Evolutionary conservation across 306 rosid species (phyloP).

Genomic region (Vigna trinervia): DNA sequence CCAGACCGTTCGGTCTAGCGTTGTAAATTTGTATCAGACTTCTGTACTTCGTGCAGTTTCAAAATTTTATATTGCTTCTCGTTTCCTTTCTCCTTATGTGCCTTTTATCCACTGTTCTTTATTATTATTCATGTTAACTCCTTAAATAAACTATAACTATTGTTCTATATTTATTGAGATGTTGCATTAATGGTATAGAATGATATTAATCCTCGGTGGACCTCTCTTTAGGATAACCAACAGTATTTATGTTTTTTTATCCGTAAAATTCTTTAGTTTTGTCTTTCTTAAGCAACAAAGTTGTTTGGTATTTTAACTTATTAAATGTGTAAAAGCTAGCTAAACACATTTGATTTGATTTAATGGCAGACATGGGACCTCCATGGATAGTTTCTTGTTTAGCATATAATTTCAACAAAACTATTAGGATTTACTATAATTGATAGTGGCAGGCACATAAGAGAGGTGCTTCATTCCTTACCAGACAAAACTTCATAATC

Average conservation of each 20-base stretch:
- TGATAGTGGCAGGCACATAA: slow-evolving; percentile 51
- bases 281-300: slow-evolving; percentile 49
- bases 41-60: too few species aligned
- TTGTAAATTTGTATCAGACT: too few species aligned
- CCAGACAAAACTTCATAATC: slow-evolving; percentile 35
- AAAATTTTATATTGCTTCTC: too few species aligned
- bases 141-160: too few species aligned
- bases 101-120: too few species aligned
- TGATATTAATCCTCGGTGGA: too few species aligned
- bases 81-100: too few species aligned
- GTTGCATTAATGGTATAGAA: too few species aligned
- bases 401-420: slow-evolving; percentile 35
- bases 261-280: slow-evolving; percentile 21
- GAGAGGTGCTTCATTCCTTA: slow-evolving; percentile 37
- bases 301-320: slow-evolving; percentile 26
- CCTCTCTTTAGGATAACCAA: too few species aligned
- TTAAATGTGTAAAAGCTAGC: slow-evolving; percentile 22
- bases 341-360: slow-evolving; percentile 47
- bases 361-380: slow-evolving; percentile 60
- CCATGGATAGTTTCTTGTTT: slow-evolving; percentile 41
- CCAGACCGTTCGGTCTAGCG: too few species aligned
- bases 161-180: too few species aligned
- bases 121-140: too few species aligned
- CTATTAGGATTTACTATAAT: slow-evolving; percentile 47
- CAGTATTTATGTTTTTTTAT: not conserved